Base-by-base conservation (phyloP, 495 filamentous ascomycete genomes). In the Penicillium longicatenatum region DNA sequence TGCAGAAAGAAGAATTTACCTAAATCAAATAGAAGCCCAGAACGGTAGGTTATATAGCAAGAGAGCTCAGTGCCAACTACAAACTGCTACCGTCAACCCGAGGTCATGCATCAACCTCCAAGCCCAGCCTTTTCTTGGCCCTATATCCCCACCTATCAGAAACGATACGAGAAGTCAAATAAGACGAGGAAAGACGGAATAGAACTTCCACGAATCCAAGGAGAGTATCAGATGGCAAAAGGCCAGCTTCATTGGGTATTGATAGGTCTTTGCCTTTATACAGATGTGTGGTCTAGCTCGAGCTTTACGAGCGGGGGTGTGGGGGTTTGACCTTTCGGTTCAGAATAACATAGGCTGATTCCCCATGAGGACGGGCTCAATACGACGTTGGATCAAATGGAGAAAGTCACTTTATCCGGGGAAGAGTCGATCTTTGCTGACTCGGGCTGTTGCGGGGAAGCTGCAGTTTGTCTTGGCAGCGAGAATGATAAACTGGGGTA, bases 121-220 rank as follows among this genome's bases (percentile, higher is more conserved):
- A 41, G 33, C 21, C 52, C 41, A 57, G 43, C 50, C 26, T 21
- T 39, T 45, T 49, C 54, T 64, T 58, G 61, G 57, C 54, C 11
- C 6, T 35, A 22, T 35, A 39, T 21, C 29, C 29, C 48, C 31
- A 42, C 62, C 56, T 65, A 55, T 65, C 24, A 54, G 43, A 52
- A 37, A 17, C 9, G 22, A 16, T 21, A 24, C 10, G 26, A 16
- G 41, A 31, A 6, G 5, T 24, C 9, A 54, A 41, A 54, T 37
- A 60, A 66, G 55, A 52, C 55, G 49, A 60, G 52, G 33, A 55
- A 37, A 37, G 16, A 19, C n/a, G 60, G 42, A 29, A 4, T n/a
- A 61, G 46, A 52, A 52, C 21, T 42, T 67, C 65, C 65, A 67
- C 65, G 65, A 67, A 65, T 67, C 59, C 59, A 37, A 17, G 26